phyloP scores from a whole-genome alignment of 495 filamentous ascomycete species.

The Penicillium riverlandense region DNA sequence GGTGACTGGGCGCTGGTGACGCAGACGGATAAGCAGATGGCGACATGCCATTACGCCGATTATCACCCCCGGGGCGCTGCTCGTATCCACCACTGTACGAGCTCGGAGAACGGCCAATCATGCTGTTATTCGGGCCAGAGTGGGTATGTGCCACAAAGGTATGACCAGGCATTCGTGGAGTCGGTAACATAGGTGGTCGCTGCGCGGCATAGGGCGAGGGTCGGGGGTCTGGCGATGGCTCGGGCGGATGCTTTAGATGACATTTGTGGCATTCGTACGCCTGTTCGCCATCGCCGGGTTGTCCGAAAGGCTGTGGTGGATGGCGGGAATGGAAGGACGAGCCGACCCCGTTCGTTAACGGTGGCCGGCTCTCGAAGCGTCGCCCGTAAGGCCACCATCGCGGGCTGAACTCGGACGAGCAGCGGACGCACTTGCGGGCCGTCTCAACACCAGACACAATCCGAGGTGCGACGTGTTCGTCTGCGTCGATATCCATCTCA shows the following conservation, averaged over 20 bases:
- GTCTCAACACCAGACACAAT: slow-evolving; percentile 9
- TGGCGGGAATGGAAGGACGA: slow-evolving; percentile 8
- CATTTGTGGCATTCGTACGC: slow-evolving; percentile 47
- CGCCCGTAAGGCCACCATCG: slow-evolving; percentile 36
- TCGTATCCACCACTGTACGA: slow-evolving; percentile 27
- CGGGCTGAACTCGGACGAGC: slow-evolving; percentile 32
- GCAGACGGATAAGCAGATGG: slow-evolving; percentile 22
- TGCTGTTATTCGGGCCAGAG: slow-evolving; percentile 7
- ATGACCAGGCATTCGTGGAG: slow-evolving; percentile 24
- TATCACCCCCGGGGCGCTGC: slow-evolving; percentile 18
- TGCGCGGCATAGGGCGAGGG: slow-evolving; percentile 28
- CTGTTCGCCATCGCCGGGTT: slow-evolving; percentile 16
- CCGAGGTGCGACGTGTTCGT: slow-evolving; percentile 14
- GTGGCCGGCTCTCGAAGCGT: slow-evolving; percentile 16
- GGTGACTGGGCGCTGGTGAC: slow-evolving; percentile 19
- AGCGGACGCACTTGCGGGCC: slow-evolving; percentile 30
- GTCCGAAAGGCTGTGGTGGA: slow-evolving; percentile 18
- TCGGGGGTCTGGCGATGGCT: slow-evolving; percentile 28
- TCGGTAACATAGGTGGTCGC: slow-evolving; percentile 27
- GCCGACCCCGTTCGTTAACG: slow-evolving; percentile 27
- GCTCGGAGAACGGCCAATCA: neutral
- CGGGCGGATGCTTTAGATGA: slow-evolving; percentile 36
- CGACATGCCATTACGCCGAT: slow-evolving; percentile 30
- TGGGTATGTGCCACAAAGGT: slow-evolving; percentile 26
- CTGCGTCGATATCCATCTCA: slow-evolving; percentile 33